These are phyloP conservation scores for Gnetum montanum DNA, from an alignment of 75 land plant species.

Conservation along the genomic window DNA sequence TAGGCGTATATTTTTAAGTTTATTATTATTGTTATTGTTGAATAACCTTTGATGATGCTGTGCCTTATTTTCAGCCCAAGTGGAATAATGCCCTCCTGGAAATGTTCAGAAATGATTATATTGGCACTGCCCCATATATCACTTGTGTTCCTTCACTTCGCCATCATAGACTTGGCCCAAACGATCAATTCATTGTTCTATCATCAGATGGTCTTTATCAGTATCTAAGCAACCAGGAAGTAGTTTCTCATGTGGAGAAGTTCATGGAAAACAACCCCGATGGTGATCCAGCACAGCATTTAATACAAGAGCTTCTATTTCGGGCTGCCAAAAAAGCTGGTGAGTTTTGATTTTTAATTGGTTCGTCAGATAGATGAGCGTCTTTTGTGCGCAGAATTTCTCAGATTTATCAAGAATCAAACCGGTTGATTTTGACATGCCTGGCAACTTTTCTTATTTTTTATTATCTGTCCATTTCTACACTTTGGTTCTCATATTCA, in stretches of 20 bases:
- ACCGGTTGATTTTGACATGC: neutral
- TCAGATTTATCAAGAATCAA: neutral
- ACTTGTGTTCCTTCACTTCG: slow-evolving; percentile 67
- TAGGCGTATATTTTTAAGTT: neutral
- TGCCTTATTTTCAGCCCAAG: slow-evolving; percentile 51
- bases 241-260: slow-evolving; percentile 70
- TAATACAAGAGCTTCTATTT: slow-evolving; percentile 84
- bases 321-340: slow-evolving; percentile 95
- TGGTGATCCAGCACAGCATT: slow-evolving; percentile 93
- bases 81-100: slow-evolving; percentile 74
- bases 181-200: slow-evolving; percentile 81
- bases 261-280: slow-evolving; percentile 90
- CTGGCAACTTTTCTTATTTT: neutral
- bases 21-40: neutral
- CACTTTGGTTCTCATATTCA: neutral
- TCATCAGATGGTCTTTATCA: slow-evolving; percentile 98
- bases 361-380: neutral
- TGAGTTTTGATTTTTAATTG: slow-evolving; percentile 19
- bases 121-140: slow-evolving; percentile 69
- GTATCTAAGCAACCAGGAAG: slow-evolving; percentile 87
- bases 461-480: neutral
- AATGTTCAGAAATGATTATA: slow-evolving; percentile 65
- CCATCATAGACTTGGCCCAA: slow-evolving; percentile 77
- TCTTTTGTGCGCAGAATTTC: neutral
- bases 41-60: neutral